These are phyloP conservation scores for Eruca vesicaria DNA, from an alignment of 441 rosid species.

Conservation along the genomic window DNA sequence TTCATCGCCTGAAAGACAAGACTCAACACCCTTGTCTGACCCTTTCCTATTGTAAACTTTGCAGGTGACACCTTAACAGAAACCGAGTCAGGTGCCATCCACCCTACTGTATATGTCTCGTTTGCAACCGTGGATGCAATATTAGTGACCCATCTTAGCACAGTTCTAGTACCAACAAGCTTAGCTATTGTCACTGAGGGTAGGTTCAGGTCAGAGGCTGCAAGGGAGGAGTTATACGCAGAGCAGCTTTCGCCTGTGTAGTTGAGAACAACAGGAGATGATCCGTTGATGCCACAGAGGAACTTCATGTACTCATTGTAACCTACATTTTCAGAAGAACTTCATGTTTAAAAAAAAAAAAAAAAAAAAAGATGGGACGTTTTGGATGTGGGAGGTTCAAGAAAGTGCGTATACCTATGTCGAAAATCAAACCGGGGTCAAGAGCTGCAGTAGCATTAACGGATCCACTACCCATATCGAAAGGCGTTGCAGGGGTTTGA, in stretches of 20 bases:
- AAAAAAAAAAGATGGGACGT: background rate
- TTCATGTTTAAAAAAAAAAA: background rate
- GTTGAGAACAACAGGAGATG: conserved; percentile 70
- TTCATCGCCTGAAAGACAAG: conserved; percentile 47
- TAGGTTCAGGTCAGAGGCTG: conserved; percentile 71
- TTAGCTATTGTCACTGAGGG: conserved; percentile 79
- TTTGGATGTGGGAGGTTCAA: background rate
- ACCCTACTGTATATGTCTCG: conserved; percentile 71
- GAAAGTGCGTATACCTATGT: conserved; percentile 56
- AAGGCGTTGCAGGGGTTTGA: conserved; percentile 91
- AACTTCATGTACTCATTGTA: conserved; percentile 77
- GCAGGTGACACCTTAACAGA: conserved; percentile 65
- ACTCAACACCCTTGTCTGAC: conserved; percentile 58
- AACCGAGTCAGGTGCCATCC: conserved; percentile 79
- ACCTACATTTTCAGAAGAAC: conserved; percentile 42
- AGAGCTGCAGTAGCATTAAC: conserved; percentile 91
- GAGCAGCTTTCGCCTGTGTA: conserved; percentile 79
- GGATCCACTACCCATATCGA: conserved; percentile 97
- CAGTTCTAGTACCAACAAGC: conserved; percentile 52
- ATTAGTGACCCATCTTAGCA: conserved; percentile 60
- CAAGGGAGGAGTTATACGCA: conserved; percentile 47
- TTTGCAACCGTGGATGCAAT: conserved; percentile 46
- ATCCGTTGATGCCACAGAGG: conserved; percentile 89
- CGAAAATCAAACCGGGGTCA: conserved; percentile 81
- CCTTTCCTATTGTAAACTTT: conserved; percentile 51